phyloP scores from a whole-genome alignment of 345 rosid species.

The Salix viminalis region DNA sequence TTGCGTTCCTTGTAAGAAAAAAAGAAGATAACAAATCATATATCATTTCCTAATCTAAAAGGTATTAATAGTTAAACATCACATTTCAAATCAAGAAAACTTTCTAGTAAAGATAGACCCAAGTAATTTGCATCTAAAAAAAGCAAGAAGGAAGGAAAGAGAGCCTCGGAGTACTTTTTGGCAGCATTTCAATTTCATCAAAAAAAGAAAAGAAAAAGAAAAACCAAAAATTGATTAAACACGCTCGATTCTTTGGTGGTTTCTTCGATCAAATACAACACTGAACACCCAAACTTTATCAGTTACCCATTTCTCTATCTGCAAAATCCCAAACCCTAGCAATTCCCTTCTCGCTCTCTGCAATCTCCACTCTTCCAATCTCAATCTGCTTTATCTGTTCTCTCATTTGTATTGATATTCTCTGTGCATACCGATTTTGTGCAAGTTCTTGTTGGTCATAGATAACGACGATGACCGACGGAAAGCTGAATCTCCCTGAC shows the following conservation, averaged over 20 bases:
- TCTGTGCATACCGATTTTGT: background rate
- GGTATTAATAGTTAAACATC: too few relatives aligned
- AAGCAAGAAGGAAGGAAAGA: too few relatives aligned
- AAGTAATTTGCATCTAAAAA: too few relatives aligned
- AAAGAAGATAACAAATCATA: too few relatives aligned
- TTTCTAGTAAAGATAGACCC: too few relatives aligned
- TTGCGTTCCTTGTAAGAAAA: too few relatives aligned
- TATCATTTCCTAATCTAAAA: too few relatives aligned
- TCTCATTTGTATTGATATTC: background rate
- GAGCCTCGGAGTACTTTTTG: too few relatives aligned
- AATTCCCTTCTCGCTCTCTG: background rate
- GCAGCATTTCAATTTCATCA: too few relatives aligned
- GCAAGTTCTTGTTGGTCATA: background rate
- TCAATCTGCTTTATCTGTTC: background rate
- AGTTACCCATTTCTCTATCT: background rate
- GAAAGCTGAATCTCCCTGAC: constrained; percentile 24
- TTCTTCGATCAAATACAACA: background rate
- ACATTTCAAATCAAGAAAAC: too few relatives aligned
- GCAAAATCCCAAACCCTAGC: constrained; percentile 7
- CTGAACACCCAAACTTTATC: background rate
- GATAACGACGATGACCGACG: constrained; percentile 19
- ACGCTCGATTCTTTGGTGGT: background rate
- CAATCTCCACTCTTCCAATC: background rate
- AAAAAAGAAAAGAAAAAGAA: too few relatives aligned
- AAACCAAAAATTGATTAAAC: too few relatives aligned